Conservation (phyloP, 495 filamentous ascomycete genomes). For the Xylaria bambusicola region DNA sequence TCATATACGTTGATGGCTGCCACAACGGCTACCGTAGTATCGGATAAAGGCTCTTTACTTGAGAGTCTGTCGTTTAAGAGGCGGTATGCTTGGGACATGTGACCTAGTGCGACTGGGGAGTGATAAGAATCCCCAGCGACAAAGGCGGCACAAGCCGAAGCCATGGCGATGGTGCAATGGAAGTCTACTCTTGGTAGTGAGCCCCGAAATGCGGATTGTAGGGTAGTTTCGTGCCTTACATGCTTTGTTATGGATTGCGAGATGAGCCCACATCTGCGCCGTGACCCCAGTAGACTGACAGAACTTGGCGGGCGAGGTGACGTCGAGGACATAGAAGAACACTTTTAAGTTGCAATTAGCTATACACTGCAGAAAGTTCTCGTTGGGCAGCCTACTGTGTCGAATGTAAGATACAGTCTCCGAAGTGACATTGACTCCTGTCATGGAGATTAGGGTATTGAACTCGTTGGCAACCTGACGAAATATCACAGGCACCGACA, state of each 20-base stretch:
- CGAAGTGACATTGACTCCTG: not conserved
- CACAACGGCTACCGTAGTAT: conserved; percentile 9
- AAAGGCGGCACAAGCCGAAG: conserved; percentile 12
- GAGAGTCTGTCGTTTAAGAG: conserved; percentile 8
- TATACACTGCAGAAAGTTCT: not conserved
- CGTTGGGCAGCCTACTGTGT: not conserved
- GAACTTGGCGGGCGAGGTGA: conserved; percentile 3
- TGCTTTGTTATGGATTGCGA: conserved; percentile 12
- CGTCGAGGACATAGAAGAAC: not conserved
- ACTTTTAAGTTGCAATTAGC: not conserved
- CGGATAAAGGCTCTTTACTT: conserved; percentile 2
- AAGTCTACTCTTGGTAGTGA: conserved; percentile 7
- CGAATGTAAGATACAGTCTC: conserved; percentile 3
- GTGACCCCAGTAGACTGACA: not conserved
- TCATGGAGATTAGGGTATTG: not conserved
- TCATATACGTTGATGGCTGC: conserved; percentile 9
- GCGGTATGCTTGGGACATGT: conserved; percentile 11
- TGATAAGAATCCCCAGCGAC: not conserved
- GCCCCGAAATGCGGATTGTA: not conserved
- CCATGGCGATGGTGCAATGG: conserved; percentile 9
- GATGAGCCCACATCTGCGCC: conserved; percentile 6
- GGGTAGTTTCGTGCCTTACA: not conserved
- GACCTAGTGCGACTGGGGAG: conserved; percentile 10
- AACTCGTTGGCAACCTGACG: conserved; percentile 1
- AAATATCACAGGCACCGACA: too few relatives aligned